Evolutionary conservation across 2,329 filamentous ascomycete genomes (phyloP).

Genomic region (Sclerotinia borealis): DNA sequence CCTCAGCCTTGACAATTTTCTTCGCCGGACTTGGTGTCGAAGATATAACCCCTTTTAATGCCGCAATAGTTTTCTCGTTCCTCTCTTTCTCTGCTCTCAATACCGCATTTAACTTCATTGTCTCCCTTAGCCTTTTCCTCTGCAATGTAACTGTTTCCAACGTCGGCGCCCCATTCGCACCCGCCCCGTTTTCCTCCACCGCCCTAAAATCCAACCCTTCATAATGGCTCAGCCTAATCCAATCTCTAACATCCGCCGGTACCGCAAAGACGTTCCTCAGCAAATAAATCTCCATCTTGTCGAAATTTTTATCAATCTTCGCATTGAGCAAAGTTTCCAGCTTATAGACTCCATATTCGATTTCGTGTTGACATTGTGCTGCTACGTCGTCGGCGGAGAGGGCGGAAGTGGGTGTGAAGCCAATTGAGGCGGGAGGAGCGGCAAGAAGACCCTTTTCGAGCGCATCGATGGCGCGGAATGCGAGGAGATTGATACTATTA

Average conservation of each 20-base stretch:
- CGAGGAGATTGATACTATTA: conserved; percentile 89
- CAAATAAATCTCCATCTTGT: conserved; percentile 83
- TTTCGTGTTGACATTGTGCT: conserved; percentile 57
- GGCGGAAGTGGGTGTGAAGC: conserved; percentile 56
- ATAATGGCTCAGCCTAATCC: conserved; percentile 82
- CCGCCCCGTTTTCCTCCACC: conserved; percentile 30
- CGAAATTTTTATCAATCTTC: conserved; percentile 78
- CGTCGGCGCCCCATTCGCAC: conserved; percentile 40
- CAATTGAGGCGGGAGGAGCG: conserved; percentile 68
- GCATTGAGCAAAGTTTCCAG: conserved; percentile 76
- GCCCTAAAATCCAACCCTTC: conserved; percentile 39
- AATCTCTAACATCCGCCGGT: conserved; percentile 64
- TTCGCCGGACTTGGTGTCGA: conserved; percentile 9
- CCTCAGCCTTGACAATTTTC: conserved; percentile 19
- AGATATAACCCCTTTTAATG: conserved; percentile 54
- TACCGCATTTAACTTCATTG: conserved; percentile 65
- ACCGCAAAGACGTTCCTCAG: conserved; percentile 78
- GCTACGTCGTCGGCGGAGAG: conserved; percentile 37
- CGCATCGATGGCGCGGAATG: conserved; percentile 82
- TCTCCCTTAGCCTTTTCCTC: conserved; percentile 69
- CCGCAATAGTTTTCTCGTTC: conserved; percentile 64
- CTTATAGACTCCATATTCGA: conserved; percentile 83
- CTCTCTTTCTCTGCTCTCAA: conserved; percentile 63
- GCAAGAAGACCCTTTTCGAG: conserved; percentile 76
- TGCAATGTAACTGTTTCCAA: conserved; percentile 65